Evolutionary conservation across 495 filamentous ascomycete species (phyloP).

Genomic region (Lophiostoma macrostomum): DNA sequence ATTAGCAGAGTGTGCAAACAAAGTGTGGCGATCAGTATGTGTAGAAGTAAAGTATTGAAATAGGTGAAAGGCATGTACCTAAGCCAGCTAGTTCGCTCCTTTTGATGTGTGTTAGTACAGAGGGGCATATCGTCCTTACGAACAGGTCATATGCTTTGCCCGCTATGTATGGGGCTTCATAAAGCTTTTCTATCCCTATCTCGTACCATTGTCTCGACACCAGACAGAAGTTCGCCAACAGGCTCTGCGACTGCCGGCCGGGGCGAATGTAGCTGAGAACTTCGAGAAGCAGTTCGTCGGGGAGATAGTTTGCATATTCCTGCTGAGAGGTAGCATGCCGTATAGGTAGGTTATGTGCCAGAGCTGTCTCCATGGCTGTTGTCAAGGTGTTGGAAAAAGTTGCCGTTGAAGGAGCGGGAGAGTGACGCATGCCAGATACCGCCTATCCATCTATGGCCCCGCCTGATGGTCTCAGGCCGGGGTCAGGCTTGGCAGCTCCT

Average conservation of each 20-base stretch:
- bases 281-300: constrained; percentile 53
- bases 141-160: constrained; percentile 59
- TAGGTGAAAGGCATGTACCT: too few species aligned
- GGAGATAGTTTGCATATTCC: constrained; percentile 31
- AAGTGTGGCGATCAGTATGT: too few species aligned
- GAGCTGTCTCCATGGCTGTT: too few species aligned
- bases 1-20: too few species aligned
- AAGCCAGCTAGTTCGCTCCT: constrained; percentile 54
- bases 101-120: constrained; percentile 54
- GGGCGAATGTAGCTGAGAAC: constrained; percentile 40
- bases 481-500: too few species aligned
- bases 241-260: constrained; percentile 38
- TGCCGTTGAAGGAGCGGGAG: too few species aligned
- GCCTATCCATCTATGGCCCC: too few species aligned
- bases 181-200: constrained; percentile 55
- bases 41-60: background rate
- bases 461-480: too few species aligned
- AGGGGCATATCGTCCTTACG: constrained; percentile 61
- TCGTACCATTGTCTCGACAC: constrained; percentile 65
- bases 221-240: constrained; percentile 55
- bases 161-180: constrained; percentile 49
- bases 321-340: too few species aligned
- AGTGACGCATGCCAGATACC: too few species aligned
- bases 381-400: too few species aligned
- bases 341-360: too few species aligned